Evolutionary conservation across 2,329 filamentous ascomycete genomes (phyloP), one percentile per base, ranked within the genome.

Genomic region (Cercospora sesami): DNA sequence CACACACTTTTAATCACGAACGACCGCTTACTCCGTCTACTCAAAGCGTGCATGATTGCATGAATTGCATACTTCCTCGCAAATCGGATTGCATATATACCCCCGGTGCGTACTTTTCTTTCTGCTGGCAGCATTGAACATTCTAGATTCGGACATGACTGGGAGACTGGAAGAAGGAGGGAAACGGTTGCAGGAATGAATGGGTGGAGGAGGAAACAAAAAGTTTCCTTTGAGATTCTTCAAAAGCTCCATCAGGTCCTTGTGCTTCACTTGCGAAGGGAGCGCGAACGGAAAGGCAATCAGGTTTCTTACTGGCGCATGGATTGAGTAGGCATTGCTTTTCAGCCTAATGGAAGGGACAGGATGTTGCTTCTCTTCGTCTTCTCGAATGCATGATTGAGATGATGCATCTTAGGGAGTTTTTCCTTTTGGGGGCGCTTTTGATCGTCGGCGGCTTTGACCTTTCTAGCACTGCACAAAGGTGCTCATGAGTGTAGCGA

Each of bases 41-140:
- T 55, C 48, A 51, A 51, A 16, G 23, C 23, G 48, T 23, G 12
- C 48, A 55, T 26, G 48, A 30, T 28, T 55, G 23, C 48, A 23
- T 26, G 48, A 6, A 55, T 55, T 28, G 48, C 48, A 55, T 28
- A 55, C 23, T 55, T 7, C 48, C 6, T 55, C 48, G 48, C 23
- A 53, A 28, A 12, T 10, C 48, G 48, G 18, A 55, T 28, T 55
- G 48, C 48, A 55, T 55, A 30, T 28, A 55, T 55, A 55, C 48
- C 21, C 48, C 23, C 21, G 48, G 48, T 30, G 14, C 16, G 23
- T n/a, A 16, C 23, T 55, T 55, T 55, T 28, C 48, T 55, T 55
- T 28, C 48, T 55, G 48, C 48, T 55, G 48, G 48, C 48, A 55
- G 48, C 48, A 30, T 55, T 28, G 48, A 55, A 55, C 48, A 55